Base-by-base conservation (phyloP, 2,329 filamentous ascomycete species). In the Fusarium longipes region DNA sequence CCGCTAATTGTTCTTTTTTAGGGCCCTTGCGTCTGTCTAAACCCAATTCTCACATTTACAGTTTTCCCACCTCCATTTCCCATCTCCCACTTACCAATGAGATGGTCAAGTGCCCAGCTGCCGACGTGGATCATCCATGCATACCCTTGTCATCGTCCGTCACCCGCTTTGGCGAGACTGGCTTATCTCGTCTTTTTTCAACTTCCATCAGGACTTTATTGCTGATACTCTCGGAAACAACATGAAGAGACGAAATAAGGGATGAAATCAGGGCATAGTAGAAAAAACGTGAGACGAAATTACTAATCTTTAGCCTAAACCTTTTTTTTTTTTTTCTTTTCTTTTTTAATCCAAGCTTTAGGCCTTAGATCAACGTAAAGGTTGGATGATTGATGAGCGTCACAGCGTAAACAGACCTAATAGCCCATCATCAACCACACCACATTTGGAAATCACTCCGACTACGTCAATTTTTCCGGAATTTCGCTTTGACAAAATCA, bases 81-180 rank as follows among this genome's bases (percentile, higher is more conserved):
- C 55, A 35, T 56, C 36, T 36, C 39, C 51, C 33, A 51, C 42
- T 45, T 62, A 56, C 66, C 70, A 70, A 57, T 52, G 50, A 57
- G 48, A 45, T 47, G 68, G 59, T 60, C 63, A 56, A 59, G 32
- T 43, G 53, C 48, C 67, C 56, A 45, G 40, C 48, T 60, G 36
- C 42, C 48, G 57, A 57, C 56, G 53, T 70, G 60, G 60, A 52
- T 64, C 58, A 68, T 51, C 68, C 56, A 62, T 73, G 55, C 57
- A 40, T 30, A 59, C 62, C 65, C 51, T 39, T 58, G 54, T 58
- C 47, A 9, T 25, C 33, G 48, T 51, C 52, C 55, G 44, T 54
- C 56, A 66, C 43, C 48, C 38, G 45, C 48, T 53, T 60, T 60
- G 53, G 42, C 39, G 49, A 32, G 49, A 44, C 27, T 52, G 20